These are phyloP conservation scores for Trichoderma simmonsii DNA, from an alignment of 2,329 filamentous ascomycete species.

Conservation along the genomic window DNA sequence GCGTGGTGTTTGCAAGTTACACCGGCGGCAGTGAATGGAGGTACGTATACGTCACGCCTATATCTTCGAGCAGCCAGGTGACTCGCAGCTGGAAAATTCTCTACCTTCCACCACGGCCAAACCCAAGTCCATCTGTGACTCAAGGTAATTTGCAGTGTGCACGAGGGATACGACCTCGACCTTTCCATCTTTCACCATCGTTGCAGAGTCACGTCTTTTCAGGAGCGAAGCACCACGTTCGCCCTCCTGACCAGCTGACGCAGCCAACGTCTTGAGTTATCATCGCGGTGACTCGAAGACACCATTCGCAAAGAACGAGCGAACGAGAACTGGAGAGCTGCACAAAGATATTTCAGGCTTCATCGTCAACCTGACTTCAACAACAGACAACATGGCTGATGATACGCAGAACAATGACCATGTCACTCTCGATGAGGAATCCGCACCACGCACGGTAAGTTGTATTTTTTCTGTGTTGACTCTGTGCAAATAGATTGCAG, in stretches of 20 bases:
- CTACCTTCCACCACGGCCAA: conserved; percentile 12
- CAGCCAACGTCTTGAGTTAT: neutral
- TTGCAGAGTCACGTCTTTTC: neutral
- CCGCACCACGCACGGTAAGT: neutral
- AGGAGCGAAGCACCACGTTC: neutral
- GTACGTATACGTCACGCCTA: conserved; percentile 19
- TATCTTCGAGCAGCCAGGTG: conserved; percentile 24
- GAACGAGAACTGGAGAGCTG: neutral
- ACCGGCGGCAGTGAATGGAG: neutral
- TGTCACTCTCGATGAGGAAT: neutral
- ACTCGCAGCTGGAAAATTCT: conserved; percentile 15
- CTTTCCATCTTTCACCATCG: neutral
- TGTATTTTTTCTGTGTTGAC: neutral
- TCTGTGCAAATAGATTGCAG: neutral
- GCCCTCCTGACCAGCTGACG: neutral
- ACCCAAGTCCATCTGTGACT: neutral
- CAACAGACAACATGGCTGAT: neutral
- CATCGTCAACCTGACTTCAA: neutral
- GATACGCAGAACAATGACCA: neutral
- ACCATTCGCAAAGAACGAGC: neutral
- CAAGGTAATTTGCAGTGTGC: neutral
- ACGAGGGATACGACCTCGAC: neutral
- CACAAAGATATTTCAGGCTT: neutral
- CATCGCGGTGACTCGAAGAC: neutral
- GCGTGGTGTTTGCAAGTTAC: neutral